Base-by-base conservation (phyloP, 1,139 yeast genomes). In the Diutina neorugosa region DNA sequence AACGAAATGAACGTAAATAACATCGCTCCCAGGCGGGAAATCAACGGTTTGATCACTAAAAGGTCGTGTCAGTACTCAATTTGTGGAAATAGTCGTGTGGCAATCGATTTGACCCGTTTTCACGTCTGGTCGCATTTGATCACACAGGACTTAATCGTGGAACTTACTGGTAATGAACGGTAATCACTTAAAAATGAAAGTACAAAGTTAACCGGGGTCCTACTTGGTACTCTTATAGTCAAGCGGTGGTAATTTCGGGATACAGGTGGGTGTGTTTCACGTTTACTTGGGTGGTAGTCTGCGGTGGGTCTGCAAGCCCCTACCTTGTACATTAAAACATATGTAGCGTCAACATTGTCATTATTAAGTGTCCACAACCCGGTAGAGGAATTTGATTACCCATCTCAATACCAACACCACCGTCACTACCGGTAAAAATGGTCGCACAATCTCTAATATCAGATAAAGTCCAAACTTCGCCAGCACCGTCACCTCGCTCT, bases 401-500 rank as follows among this genome's bases (percentile, higher is more conserved):
- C 12, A n/a, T n/a, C 50, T 20, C n/a, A 25, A 7, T 21, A 46
- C 12, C n/a, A 46, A 16, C 23, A 46, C 9, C 7, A 12, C 16
- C 9, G 40, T 46, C 23, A 46, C 18, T 37, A 27, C 14, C 12
- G 23, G 23, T 16, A 46, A 25, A 18, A 25, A 46, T 11, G 50
- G 50, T 11, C 23, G 20, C 14, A 46, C 25, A 6, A 46, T 46
- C 21, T 46, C 50, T 4, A 46, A n/a, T 12, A 46, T 11, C 50
- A 27, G 41, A 41, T 46, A 46, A 12, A 46, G 27, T 3, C 50
- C 50, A 18, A 46, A 46, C n/a, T 11, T 20, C 7, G 50, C 50
- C 50, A 9, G 23, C 12, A 46, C 50, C 50, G 52, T 46, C 6
- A 56, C 54, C 12, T 58, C 59, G 37, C 61, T 64, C 2, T 57